Evolutionary conservation across 331 rosid genomes (phyloP), one percentile per base, ranked within the genome.

Genomic region (Malus hybrid): DNA sequence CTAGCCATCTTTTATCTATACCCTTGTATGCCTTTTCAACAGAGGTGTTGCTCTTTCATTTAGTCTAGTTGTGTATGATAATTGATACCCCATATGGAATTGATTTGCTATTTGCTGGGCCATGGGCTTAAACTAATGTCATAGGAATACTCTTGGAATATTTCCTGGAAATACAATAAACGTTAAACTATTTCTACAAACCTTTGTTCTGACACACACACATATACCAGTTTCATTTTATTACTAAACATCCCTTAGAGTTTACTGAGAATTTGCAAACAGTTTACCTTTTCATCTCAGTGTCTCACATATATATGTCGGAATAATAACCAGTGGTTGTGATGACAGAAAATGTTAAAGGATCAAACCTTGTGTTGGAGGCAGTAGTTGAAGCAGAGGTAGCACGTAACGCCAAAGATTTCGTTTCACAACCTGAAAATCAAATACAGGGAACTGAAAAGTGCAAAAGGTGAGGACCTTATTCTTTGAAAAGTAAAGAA

Each of bases 311-410:
- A 42, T 33, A 19, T 36, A 36, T 36, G 42, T 36, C 10, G 10
- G 42, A 34, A 34, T 34, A 57, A 33, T 59, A 36, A 29, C 59
- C 10, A 32, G 59, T 78, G 81, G 69, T 59, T 88, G 44, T 80
- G 42, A 27, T 69, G 59, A 33, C 84, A 82, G 88, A 80, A 44
- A 70, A 76, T 8, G 57, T 65, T 71, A 84, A 73, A 50, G 98
- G 95, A 76, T 90, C 93, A 39, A 91, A 93, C 79, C 63, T 86
- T 79, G 85, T 93, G 74, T 83, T 86, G 70, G 96, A 91, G 73
- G 88, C 86, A 29, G 60, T 82, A 55, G 28, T 85, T 61, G 86
- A 82, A 79, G 82, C 88, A 70, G 82, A 85, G 65, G 80, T 85
- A 34, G 86, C 86, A 19, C 80, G 27, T 42, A 91, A 74, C 3